Conservation (phyloP, 176 grass and related monocot genomes). For the Melocanna baccifera region DNA sequence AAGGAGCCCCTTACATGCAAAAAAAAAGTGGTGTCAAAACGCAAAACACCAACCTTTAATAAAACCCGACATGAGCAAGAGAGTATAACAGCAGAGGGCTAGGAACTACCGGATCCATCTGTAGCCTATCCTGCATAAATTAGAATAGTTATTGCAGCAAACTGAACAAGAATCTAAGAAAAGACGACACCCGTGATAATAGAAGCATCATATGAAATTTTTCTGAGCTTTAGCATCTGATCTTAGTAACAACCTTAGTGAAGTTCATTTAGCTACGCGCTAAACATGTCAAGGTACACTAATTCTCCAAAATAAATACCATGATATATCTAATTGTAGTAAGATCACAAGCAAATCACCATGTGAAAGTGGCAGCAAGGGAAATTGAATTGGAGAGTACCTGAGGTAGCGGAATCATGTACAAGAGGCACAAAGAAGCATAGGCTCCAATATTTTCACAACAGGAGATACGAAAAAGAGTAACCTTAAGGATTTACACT, state of each 20-base stretch:
- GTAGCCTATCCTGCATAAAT: slow-evolving; percentile 77
- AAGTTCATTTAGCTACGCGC: background rate
- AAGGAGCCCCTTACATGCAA: no score
- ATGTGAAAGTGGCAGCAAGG: background rate
- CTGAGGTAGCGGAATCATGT: slow-evolving; percentile 70
- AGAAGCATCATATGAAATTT: no score
- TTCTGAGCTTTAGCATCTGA: background rate
- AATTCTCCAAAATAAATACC: background rate
- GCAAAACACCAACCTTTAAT: slow-evolving; percentile 79
- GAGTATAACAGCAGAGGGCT: slow-evolving; percentile 74
- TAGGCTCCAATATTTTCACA: background rate
- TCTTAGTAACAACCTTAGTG: background rate
- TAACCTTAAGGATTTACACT: slow-evolving; percentile 9
- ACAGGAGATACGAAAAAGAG: background rate
- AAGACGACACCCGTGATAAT: background rate
- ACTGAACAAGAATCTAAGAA: background rate
- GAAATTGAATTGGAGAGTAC: slow-evolving; percentile 32
- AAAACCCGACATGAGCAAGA: slow-evolving; percentile 84
- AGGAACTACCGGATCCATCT: slow-evolving; percentile 86
- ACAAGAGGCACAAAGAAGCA: background rate
- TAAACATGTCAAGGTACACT: background rate
- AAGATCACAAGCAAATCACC: background rate
- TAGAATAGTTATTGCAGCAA: slow-evolving; percentile 28
- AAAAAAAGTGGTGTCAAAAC: background rate
- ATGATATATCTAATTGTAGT: background rate